phyloP scores from a whole-genome alignment of 352 stramenopile genomes.

The Globisporangium middletonii region DNA sequence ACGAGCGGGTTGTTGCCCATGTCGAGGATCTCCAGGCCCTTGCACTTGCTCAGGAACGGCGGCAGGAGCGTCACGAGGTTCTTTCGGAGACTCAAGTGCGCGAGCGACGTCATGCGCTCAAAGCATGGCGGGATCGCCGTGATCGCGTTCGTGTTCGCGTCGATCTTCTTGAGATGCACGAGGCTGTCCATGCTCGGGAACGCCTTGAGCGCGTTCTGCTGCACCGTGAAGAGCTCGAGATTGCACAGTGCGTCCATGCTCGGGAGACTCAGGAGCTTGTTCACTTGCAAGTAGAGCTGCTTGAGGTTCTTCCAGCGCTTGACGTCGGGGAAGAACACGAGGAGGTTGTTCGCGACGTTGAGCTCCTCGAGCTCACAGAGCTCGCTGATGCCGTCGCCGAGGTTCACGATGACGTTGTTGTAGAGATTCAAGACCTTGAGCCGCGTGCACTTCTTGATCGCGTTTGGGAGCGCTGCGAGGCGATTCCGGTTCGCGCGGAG shows the following conservation, averaged over 20 bases:
- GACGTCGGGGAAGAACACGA: slow-evolving; percentile 32
- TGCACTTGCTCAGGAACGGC: slow-evolving; percentile 33
- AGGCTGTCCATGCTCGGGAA: slow-evolving; percentile 62
- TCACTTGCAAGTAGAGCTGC: slow-evolving; percentile 51
- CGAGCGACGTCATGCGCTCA: slow-evolving; percentile 48
- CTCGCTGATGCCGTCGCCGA: slow-evolving; percentile 37
- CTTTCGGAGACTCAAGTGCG: slow-evolving; percentile 58
- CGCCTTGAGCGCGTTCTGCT: slow-evolving; percentile 54
- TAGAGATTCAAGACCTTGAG: slow-evolving; percentile 69
- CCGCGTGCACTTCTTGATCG: slow-evolving; percentile 38
- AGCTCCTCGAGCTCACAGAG: slow-evolving; percentile 62
- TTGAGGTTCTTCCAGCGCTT: slow-evolving; percentile 51
- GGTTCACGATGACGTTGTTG: slow-evolving; percentile 61
- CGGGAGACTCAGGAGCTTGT: slow-evolving; percentile 38
- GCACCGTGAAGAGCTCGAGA: slow-evolving; percentile 51
- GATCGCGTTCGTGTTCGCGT: slow-evolving; percentile 73
- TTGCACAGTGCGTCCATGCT: slow-evolving; percentile 42
- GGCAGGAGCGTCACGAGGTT: slow-evolving; percentile 52
- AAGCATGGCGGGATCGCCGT: slow-evolving; percentile 36
- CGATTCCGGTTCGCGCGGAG: slow-evolving; percentile 54
- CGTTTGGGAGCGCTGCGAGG: slow-evolving; percentile 36
- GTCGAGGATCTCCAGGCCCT: slow-evolving; percentile 63
- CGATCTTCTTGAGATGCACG: slow-evolving; percentile 63
- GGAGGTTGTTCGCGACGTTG: slow-evolving; percentile 61
- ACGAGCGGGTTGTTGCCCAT: slow-evolving; percentile 56